Evolutionary conservation across 768 basidiomycete species (phyloP).

Genomic region (Suillus lakei): DNA sequence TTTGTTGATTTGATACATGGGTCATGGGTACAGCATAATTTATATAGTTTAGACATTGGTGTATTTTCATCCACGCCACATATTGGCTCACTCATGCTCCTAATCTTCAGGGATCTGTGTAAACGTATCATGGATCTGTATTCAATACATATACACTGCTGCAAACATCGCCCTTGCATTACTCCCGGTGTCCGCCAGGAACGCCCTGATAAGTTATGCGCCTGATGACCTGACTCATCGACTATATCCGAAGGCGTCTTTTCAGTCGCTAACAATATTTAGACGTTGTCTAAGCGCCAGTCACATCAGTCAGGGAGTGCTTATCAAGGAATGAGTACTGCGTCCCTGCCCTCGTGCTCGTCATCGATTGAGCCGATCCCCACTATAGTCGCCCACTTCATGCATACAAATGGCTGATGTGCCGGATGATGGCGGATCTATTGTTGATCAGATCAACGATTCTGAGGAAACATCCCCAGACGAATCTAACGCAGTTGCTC

Average conservation of each 20-base stretch:
- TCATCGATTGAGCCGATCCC: not conserved
- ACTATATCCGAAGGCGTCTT: not conserved
- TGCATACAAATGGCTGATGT: not conserved
- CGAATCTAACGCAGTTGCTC: not conserved
- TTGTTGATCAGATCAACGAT: not conserved
- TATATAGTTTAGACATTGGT: not conserved
- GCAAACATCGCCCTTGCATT: not conserved
- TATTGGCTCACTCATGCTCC: not conserved
- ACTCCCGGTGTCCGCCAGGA: not conserved
- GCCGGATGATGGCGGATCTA: not conserved
- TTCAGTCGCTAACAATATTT: not conserved
- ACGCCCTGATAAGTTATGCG: not conserved
- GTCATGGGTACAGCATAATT: not conserved
- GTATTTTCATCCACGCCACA: not conserved
- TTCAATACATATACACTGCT: not conserved
- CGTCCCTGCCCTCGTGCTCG: not conserved
- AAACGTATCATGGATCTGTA: not conserved
- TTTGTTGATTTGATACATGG: conserved; percentile 18
- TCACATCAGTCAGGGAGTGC: not conserved
- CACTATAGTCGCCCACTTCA: not conserved
- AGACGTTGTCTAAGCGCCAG: not conserved
- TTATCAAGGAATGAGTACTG: not conserved
- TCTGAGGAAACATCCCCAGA: not conserved
- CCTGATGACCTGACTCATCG: not conserved
- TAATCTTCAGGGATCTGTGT: not conserved